phyloP scores from a whole-genome alignment of 2,329 filamentous ascomycete species.

The Tolypocladium tropicale region DNA sequence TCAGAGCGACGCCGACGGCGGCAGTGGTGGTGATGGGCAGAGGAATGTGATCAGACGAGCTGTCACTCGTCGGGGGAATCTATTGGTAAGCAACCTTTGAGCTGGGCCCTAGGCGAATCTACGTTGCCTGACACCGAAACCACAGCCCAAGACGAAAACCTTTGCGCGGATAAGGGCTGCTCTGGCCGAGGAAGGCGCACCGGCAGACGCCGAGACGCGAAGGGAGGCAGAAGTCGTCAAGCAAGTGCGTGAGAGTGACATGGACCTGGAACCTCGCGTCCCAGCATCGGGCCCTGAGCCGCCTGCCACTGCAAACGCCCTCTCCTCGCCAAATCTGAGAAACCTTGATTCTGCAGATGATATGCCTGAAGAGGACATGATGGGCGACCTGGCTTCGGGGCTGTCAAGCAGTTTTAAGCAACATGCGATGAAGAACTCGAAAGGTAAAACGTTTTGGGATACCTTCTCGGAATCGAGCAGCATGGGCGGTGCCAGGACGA shows the following conservation, averaged over 20 bases:
- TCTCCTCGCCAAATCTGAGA: constrained; percentile 61
- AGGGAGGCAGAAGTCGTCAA: constrained; percentile 93
- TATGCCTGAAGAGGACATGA: constrained; percentile 58
- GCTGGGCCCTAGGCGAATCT: background rate
- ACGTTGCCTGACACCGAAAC: background rate
- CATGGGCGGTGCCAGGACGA: constrained; percentile 37
- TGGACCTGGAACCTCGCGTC: constrained; percentile 43
- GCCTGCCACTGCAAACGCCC: constrained; percentile 43
- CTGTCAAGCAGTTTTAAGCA: constrained; percentile 63
- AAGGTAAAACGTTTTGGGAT: constrained; percentile 63
- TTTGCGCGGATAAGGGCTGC: constrained; percentile 90
- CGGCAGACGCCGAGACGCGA: constrained; percentile 78
- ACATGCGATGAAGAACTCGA: constrained; percentile 61
- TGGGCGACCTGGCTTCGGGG: constrained; percentile 40
- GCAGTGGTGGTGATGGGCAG: constrained; percentile 41
- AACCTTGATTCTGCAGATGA: constrained; percentile 57
- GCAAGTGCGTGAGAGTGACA: constrained; percentile 85
- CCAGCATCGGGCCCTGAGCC: constrained; percentile 28
- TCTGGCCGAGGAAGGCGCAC: constrained; percentile 76
- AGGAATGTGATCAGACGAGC: constrained; percentile 71
- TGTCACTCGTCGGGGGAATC: constrained; percentile 79
- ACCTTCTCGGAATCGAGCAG: constrained; percentile 60
- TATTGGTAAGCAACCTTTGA: constrained; percentile 50
- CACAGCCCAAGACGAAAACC: constrained; percentile 85
- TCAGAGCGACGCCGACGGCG: constrained; percentile 47